Conservation (phyloP, 805 yeast genomes). For the Blastobotrys attinorum region DNA sequence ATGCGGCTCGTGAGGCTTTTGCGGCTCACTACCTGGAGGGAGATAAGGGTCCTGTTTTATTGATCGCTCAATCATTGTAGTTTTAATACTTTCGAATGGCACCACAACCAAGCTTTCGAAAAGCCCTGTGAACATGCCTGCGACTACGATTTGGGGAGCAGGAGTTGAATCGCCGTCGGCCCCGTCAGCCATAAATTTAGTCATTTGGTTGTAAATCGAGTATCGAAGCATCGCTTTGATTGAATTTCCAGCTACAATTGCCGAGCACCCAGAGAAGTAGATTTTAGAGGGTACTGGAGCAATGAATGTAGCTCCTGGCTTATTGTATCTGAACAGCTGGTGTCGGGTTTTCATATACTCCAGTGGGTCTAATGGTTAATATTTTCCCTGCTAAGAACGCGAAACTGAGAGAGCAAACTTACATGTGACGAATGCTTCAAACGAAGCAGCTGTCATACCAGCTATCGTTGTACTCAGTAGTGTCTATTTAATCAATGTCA, state of each 20-base stretch:
- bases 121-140: constrained; percentile 77
- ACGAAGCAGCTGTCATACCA: constrained; percentile 31
- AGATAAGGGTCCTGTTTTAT: background rate
- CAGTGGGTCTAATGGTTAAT: constrained; percentile 31
- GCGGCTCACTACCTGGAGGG: background rate
- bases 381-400: too few relatives aligned
- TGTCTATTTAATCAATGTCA: too few relatives aligned
- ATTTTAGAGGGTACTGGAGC: constrained; percentile 11
- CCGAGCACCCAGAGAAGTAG: constrained; percentile 52
- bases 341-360: constrained; percentile 32
- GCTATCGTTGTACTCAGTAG: constrained; percentile 31
- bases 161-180: constrained; percentile 45
- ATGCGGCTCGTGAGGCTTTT: background rate
- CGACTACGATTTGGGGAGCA: constrained; percentile 76
- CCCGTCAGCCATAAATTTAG: constrained; percentile 55
- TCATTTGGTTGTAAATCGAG: constrained; percentile 64
- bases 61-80: constrained; percentile 22
- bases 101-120: constrained; percentile 68
- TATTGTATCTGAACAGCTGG: constrained; percentile 28
- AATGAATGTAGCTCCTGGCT: constrained; percentile 15
- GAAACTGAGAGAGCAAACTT: too few relatives aligned
- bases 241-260: constrained; percentile 66
- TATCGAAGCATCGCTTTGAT: constrained; percentile 69
- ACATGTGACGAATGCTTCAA: constrained; percentile 32
- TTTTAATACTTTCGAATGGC: constrained; percentile 64